Conservation (phyloP, 768 basidiomycete species). For the Pleurotus eryngii region DNA sequence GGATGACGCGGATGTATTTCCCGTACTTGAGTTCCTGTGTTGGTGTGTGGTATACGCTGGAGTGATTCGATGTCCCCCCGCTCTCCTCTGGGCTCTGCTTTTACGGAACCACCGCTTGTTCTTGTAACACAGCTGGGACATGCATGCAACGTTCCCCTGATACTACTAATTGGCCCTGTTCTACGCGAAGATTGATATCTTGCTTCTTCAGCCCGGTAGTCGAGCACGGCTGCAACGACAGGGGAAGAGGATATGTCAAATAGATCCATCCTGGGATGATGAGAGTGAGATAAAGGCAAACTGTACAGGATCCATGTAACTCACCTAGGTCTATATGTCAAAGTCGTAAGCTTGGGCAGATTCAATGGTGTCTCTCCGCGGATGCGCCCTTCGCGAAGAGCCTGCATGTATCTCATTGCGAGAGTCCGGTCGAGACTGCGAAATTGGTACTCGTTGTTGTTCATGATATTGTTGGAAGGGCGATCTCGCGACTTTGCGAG, state of each 20-base stretch:
- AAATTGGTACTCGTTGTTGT: conserved; percentile 9
- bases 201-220: conserved; percentile 15
- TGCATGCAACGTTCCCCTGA: conserved; percentile 11
- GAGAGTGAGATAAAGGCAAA: neutral
- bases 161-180: conserved; percentile 11
- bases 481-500: neutral
- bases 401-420: conserved; percentile 9
- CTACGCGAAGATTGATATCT: conserved; percentile 11
- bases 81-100: neutral
- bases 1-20: conserved; percentile 13
- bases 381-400: conserved; percentile 3
- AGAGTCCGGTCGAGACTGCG: conserved; percentile 11
- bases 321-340: conserved; percentile 11
- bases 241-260: conserved; percentile 10
- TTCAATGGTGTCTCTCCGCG: conserved; percentile 7
- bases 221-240: conserved; percentile 7
- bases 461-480: neutral
- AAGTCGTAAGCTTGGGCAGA: neutral
- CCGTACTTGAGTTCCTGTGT: conserved; percentile 15
- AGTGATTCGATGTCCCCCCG: neutral
- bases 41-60: neutral
- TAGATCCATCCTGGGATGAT: conserved; percentile 11
- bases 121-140: neutral
- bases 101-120: neutral
- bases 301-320: neutral